Evolutionary conservation across 2,329 filamentous ascomycete genomes (phyloP), one percentile per base, ranked within the genome.

Genomic region (Ceratocystis cacaofunesta): DNA sequence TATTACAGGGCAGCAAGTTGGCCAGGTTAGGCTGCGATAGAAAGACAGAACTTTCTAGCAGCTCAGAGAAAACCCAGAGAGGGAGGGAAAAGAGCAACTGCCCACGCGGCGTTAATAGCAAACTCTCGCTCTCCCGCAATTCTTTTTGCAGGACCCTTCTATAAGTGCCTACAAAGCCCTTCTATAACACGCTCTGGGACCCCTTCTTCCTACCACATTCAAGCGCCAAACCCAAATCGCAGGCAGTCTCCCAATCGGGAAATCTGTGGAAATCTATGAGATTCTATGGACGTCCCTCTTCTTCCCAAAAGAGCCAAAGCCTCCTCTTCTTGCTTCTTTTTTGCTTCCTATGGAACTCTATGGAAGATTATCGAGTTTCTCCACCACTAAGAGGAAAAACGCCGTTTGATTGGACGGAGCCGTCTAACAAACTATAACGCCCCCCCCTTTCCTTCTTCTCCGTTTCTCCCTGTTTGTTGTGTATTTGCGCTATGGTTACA

Each of bases 301-400:
- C 17, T 58, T 58, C 55, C 55, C 55, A 58, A 58, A 58, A 58
- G 25, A 58, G 55, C 55, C 55, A n/a, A 52, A n/a, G 12, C 55
- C 30, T 58, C 55, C 55, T 30, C 55, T 58, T 30, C 36, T 41
- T 41, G 36, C 36, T 41, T 41, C 36, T 41, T 41, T 41, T 41
- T 41, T 41, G 36, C 10, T 15, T 41, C 36, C 36, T 30, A 32
- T 58, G 55, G 55, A 58, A 58, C 28, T 58, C 55, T n/a, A 2
- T 58, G 17, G 55, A 58, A 58, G 28, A 28, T 19, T 36, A 19
- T 58, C 28, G 55, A 58, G 12, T 58, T 58, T 58, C 28, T 32
- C 55, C 55, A 30, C 55, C 28, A 58, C 55, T 10, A 8, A 8
- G 15, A 4, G 36, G 3, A 36, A 32, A 30, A 17, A n/a, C 55